A percentile compares a stretch with the other conserved stretches of the same genome.
phyloP scores from a whole-genome alignment of 768 basidiomycete species.

The Rhodocollybia butyracea region DNA sequence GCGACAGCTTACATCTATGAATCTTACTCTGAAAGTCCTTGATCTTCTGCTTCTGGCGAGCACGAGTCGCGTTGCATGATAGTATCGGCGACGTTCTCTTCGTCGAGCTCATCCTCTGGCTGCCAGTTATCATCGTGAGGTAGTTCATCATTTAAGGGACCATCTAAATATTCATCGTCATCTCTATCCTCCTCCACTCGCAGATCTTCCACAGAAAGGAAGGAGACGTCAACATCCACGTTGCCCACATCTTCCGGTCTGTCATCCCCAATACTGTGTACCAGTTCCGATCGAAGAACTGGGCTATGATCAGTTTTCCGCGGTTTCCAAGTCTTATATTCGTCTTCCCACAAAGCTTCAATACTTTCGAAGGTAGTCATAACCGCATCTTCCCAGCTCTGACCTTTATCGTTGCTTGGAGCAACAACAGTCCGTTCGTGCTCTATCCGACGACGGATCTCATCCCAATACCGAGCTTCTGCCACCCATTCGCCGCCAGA shows the following conservation, averaged over 20 bases:
- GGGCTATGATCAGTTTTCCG: slow-evolving; percentile 6
- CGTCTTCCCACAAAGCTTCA: slow-evolving; percentile 78
- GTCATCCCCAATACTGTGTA: slow-evolving; percentile 11
- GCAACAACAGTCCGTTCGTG: slow-evolving; percentile 30
- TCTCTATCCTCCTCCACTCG: slow-evolving; percentile 24
- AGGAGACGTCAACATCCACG: slow-evolving; percentile 49
- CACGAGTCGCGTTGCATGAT: not conserved
- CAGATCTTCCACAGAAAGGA: slow-evolving; percentile 51
- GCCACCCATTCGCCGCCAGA: slow-evolving; percentile 63
- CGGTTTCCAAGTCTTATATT: slow-evolving; percentile 59
- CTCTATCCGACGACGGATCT: slow-evolving; percentile 61
- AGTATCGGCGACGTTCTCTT: slow-evolving; percentile 27
- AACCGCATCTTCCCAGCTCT: slow-evolving; percentile 68
- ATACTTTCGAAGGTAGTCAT: slow-evolving; percentile 91
- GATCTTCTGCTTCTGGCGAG: slow-evolving; percentile 14
- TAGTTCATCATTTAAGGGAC: slow-evolving; percentile 1
- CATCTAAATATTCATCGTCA: slow-evolving; percentile 12
- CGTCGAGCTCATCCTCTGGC: slow-evolving; percentile 21
- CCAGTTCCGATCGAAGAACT: not conserved
- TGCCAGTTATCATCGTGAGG: slow-evolving; percentile 22
- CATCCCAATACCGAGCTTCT: slow-evolving; percentile 75
- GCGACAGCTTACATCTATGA: not conserved
- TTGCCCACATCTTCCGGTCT: slow-evolving; percentile 19
- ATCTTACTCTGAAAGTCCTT: not conserved
- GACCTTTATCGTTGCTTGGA: slow-evolving; percentile 9